phyloP scores from a whole-genome alignment of 2,329 filamentous ascomycete genomes.

The Periconia sp. region DNA sequence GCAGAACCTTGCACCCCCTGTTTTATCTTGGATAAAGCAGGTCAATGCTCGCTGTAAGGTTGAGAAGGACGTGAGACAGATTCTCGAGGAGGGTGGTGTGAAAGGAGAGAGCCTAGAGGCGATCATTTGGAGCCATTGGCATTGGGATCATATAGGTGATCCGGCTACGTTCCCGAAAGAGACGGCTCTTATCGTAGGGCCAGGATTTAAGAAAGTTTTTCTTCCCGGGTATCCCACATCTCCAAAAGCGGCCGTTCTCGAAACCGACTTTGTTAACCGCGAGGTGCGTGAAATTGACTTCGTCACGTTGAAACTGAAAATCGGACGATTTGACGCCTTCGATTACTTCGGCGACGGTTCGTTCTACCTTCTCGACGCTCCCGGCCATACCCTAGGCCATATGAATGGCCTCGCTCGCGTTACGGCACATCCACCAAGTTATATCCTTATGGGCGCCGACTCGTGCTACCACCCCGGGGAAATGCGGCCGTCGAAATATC shows the following conservation, averaged over 20 bases:
- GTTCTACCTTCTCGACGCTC: constrained; percentile 58
- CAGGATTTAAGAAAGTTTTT: constrained; percentile 52
- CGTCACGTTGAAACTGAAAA: constrained; percentile 30
- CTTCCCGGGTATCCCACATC: constrained; percentile 52
- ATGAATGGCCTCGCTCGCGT: constrained; percentile 54
- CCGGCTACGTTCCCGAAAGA: constrained; percentile 48
- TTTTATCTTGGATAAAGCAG: no score
- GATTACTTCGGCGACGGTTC: constrained; percentile 61
- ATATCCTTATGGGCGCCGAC: constrained; percentile 32
- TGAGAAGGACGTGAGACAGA: no score
- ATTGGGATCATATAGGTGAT: constrained; percentile 57
- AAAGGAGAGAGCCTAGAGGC: no score
- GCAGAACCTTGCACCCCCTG: no score
- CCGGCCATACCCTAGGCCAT: constrained; percentile 56
- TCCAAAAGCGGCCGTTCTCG: constrained; percentile 18
- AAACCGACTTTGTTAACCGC: background rate
- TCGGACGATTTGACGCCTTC: constrained; percentile 50
- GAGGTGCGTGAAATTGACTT: background rate
- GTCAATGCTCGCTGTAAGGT: no score
- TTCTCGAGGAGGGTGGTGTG: no score
- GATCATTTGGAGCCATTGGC: constrained; percentile 52
- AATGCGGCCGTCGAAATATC: constrained; percentile 32
- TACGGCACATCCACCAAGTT: constrained; percentile 15
- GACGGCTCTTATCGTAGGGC: constrained; percentile 55
- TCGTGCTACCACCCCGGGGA: constrained; percentile 28